Evolutionary conservation across 2,329 filamentous ascomycete species (phyloP), one percentile per base, ranked within the genome.

Genomic region (Metarhizium sp.): DNA sequence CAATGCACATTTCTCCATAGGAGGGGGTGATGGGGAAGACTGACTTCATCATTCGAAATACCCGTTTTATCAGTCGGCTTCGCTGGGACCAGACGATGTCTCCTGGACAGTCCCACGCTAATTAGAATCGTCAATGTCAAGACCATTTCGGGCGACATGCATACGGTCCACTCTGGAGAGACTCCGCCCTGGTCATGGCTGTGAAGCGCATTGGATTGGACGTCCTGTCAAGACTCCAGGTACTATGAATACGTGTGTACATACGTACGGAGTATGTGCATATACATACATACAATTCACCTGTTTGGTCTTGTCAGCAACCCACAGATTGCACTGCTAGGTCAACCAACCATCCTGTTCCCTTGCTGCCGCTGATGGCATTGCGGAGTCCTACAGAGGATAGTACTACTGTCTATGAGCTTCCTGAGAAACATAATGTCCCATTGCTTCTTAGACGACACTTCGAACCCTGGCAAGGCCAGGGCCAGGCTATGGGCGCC

Each of bases 81-180:
- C 10, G 1, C 32, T 34, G 10, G 32, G 32, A 34, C 32, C 10
- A 34, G 32, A 11, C 32, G 10, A 34, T 34, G 32, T 11, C 32
- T 34, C 32, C 32, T 38, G 25, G 49, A 46, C 34, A 34, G 48
- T 43, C 10, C n/a, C 45, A 40, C 42, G 36, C 38, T 50, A 50
- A 46, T 51, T 30, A 38, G 47, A 53, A 48, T 49, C 55, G 25
- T 8, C 13, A 30, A 48, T 8, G 20, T 34, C 42, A 48, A 16
- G 18, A 43, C 45, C 52, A 16, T 38, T 54, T 57, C 34, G 4
- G 49, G 52, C 52, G 52, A 50, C 48, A 43, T 54, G 55, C 55
- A 54, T 18, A 30, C 14, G 55, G 18, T 54, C 55, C 55, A 49
- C 55, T 52, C 48, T 10, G 42, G 42, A 34, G 20, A 54, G 14